Percentiles rank a stretch among this genome's conserved stretches.
Conservation (phyloP, 2,329 filamentous ascomycete genomes). For the Cercospora citrullina region DNA sequence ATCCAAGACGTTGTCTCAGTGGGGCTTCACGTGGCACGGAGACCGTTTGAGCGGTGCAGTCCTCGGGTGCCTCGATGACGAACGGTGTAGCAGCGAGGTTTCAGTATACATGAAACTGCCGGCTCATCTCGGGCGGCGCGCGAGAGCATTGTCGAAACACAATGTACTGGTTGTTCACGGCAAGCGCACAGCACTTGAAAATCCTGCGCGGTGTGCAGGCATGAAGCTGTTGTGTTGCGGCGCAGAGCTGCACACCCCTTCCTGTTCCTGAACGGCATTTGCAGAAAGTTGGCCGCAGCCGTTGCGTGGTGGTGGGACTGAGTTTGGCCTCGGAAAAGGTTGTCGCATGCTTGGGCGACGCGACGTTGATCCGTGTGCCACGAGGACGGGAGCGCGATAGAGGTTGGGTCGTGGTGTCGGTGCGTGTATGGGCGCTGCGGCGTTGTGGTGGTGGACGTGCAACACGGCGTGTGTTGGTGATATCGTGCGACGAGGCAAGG, state of each 20-base stretch:
- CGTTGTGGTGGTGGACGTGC: not conserved
- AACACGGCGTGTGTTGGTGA: not conserved
- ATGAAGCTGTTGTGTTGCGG: slow-evolving; percentile 1
- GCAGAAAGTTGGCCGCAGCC: slow-evolving; percentile 7
- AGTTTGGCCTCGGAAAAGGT: not conserved
- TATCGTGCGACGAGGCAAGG: not conserved
- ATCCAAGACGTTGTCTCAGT: not conserved
- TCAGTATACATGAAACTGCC: not conserved
- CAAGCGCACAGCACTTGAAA: not conserved
- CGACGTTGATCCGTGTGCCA: not conserved
- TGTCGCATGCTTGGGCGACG: not conserved
- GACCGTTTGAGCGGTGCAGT: not conserved
- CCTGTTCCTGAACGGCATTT: slow-evolving; percentile 11
- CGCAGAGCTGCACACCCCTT: not conserved
- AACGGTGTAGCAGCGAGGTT: not conserved
- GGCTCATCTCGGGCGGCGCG: not conserved
- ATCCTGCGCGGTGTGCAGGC: slow-evolving; percentile 1
- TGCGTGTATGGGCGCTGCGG: not conserved
- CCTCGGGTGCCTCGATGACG: not conserved
- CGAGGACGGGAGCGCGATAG: not conserved
- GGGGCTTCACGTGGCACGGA: not conserved
- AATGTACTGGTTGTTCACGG: not conserved
- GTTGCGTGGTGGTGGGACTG: not conserved
- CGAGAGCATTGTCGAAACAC: not conserved
- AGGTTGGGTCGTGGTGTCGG: not conserved